Evolutionary conservation across 495 filamentous ascomycete species (phyloP).

Genomic region (Neurospora sp.): DNA sequence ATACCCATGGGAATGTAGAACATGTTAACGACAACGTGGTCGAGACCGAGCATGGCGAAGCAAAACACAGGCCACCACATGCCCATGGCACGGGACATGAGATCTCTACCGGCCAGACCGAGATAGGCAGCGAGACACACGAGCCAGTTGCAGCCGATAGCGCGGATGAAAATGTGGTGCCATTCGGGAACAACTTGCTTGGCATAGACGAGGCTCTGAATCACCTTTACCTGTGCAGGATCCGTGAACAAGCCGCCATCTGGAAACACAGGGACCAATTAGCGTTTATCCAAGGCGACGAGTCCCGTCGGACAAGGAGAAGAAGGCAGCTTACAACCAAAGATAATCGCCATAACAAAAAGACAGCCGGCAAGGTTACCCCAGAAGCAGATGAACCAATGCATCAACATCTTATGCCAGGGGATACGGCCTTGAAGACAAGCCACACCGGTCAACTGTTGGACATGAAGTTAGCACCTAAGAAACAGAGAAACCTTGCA

Average conservation of each 20-base stretch:
- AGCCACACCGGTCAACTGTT: slow-evolving; percentile 45
- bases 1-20: slow-evolving; percentile 52
- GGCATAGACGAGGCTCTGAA: slow-evolving; percentile 32
- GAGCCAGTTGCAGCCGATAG: slow-evolving; percentile 56
- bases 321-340: slow-evolving; percentile 38
- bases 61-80: slow-evolving; percentile 57
- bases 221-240: slow-evolving; percentile 36
- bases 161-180: slow-evolving; percentile 51
- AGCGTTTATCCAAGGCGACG: background rate
- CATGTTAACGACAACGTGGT: slow-evolving; percentile 59
- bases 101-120: slow-evolving; percentile 44
- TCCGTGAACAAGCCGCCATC: slow-evolving; percentile 48
- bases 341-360: slow-evolving; percentile 49
- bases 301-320: background rate
- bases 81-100: slow-evolving; percentile 47
- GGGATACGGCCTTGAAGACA: slow-evolving; percentile 42
- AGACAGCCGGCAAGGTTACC: slow-evolving; percentile 52
- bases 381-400: slow-evolving; percentile 49
- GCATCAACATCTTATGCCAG: slow-evolving; percentile 38
- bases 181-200: slow-evolving; percentile 49
- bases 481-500: background rate
- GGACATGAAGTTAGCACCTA: background rate
- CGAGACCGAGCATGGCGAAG: slow-evolving; percentile 49
- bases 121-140: slow-evolving; percentile 52
- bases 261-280: slow-evolving; percentile 6